These are phyloP conservation scores for Agaricus sinodeliciosus DNA, from an alignment of 768 basidiomycete genomes.

Conservation along the genomic window DNA sequence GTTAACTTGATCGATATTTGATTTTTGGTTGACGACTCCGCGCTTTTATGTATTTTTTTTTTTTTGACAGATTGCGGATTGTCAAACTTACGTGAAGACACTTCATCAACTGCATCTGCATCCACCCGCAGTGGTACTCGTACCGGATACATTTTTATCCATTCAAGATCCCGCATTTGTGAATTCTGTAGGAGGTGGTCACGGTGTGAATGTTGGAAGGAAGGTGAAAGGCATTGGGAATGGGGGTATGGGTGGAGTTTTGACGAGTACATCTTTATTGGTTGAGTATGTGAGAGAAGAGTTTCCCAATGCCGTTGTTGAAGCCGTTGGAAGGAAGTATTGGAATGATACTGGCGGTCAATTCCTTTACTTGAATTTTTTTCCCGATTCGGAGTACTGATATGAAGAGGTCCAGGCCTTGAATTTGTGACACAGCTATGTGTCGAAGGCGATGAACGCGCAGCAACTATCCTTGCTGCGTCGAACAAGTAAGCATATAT, in stretches of 20 bases:
- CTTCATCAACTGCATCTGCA: constrained; percentile 82
- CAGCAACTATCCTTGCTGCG: constrained; percentile 71
- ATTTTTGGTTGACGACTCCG: background rate
- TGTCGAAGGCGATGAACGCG: constrained; percentile 75
- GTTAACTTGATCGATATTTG: too few relatives aligned
- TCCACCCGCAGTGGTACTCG: constrained; percentile 60
- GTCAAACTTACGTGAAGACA: constrained; percentile 84
- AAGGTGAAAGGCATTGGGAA: constrained; percentile 28
- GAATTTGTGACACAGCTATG: constrained; percentile 75
- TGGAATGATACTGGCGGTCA: constrained; percentile 82
- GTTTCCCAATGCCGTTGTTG: constrained; percentile 60
- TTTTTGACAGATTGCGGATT: constrained; percentile 63
- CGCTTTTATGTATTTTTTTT: background rate
- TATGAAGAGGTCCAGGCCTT: constrained; percentile 40
- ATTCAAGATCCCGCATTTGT: constrained; percentile 39
- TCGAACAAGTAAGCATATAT: constrained; percentile 65
- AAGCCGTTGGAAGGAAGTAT: constrained; percentile 69
- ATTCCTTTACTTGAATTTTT: constrained; percentile 9
- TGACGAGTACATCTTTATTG: constrained; percentile 44
- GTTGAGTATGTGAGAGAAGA: constrained; percentile 71
- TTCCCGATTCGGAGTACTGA: constrained; percentile 2
- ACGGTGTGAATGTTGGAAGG: background rate
- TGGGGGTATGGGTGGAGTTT: constrained; percentile 8
- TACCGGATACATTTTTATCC: constrained; percentile 78
- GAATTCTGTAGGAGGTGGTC: constrained; percentile 23